Conservation (phyloP, 306 rosid genomes). For the Sindora glabra region DNA sequence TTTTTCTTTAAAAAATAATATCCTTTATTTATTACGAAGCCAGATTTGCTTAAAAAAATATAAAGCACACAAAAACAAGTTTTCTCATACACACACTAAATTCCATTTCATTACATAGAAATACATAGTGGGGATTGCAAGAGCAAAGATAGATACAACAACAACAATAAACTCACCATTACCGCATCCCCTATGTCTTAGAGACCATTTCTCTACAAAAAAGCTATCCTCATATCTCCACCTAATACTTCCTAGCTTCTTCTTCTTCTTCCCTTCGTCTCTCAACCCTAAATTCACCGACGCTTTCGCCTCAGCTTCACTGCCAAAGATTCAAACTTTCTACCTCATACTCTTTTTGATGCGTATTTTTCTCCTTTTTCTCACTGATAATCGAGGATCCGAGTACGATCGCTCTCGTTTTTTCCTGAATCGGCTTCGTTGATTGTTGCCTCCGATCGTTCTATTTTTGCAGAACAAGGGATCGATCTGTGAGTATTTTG, state of each 20-base stretch:
- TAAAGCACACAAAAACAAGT: neutral
- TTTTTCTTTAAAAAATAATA: neutral
- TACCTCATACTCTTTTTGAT: slow-evolving; percentile 14
- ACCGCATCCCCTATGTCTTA: slow-evolving; percentile 19
- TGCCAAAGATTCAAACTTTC: neutral
- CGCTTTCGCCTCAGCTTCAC: slow-evolving; percentile 8
- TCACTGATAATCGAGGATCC: slow-evolving; percentile 22
- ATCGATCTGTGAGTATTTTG: slow-evolving; percentile 47
- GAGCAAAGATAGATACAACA: neutral
- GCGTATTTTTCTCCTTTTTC: neutral
- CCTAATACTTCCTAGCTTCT: slow-evolving; percentile 31
- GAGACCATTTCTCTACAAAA: neutral
- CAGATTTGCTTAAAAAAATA: slow-evolving; percentile 23
- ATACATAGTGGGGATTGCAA: neutral
- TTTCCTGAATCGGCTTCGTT: neutral
- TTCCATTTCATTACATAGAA: too few relatives aligned
- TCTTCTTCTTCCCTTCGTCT: too few relatives aligned
- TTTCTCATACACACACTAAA: neutral
- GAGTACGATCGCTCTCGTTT: slow-evolving; percentile 15
- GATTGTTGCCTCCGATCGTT: slow-evolving; percentile 31
- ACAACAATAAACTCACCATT: slow-evolving; percentile 25
- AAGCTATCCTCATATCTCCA: slow-evolving; percentile 17
- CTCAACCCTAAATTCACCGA: slow-evolving; percentile 22
- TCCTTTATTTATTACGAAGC: slow-evolving; percentile 22
- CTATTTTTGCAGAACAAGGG: slow-evolving; percentile 1